Evolutionary conservation across 192 early-diverging fungal genomes (phyloP), one percentile per base, ranked within the genome.

Genomic region (Rhizoclosmatium globosum): DNA sequence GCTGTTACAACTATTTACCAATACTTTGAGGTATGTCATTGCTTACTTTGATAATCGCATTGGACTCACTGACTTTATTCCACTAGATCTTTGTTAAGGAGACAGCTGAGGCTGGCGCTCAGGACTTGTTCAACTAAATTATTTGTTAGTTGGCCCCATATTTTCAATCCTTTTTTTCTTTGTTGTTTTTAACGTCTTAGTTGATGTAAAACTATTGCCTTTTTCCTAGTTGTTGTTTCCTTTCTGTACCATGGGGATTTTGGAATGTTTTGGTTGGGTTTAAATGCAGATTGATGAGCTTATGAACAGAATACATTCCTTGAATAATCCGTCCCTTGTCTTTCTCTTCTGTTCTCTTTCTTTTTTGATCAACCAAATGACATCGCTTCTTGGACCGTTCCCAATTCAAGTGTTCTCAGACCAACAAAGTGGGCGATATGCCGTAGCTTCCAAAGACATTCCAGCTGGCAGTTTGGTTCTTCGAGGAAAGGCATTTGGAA

Each of bases 1-100:
- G 95, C 96, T 72, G 97, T 98, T 47, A 99, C 98, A 42, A 98
- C 97, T 77, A 99, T 99, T 85, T 99, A 98, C 91, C 95, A 96
- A 87, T 97, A 97, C 91, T 97, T 95, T 90, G 96, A 97, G 86
- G 77, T 78, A 68, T 81, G 60, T 39, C 64, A 73, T 38, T 1
- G 17, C 21, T 62, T 47, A 62, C 58, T n/a, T 43, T 74, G 65
- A 4, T 43, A 0, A 4, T 19, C 9, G 71, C 3, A 38, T 21
- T 2, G 60, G 47, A 45, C 23, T 77, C 19, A 43, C 43, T 3
- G 41, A 64, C 56, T 48, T 45, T 62, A 48, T 60, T 39, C 47
- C 64, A 76, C 85, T 96, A 98, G 76, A 92, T 96, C 82, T 97
- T 97, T 88, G 91, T 96, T 77, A 97, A 96, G 89, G 97, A 97